Evolutionary conservation across 495 filamentous ascomycete species (phyloP).

Genomic region (Margaritispora aquatica): DNA sequence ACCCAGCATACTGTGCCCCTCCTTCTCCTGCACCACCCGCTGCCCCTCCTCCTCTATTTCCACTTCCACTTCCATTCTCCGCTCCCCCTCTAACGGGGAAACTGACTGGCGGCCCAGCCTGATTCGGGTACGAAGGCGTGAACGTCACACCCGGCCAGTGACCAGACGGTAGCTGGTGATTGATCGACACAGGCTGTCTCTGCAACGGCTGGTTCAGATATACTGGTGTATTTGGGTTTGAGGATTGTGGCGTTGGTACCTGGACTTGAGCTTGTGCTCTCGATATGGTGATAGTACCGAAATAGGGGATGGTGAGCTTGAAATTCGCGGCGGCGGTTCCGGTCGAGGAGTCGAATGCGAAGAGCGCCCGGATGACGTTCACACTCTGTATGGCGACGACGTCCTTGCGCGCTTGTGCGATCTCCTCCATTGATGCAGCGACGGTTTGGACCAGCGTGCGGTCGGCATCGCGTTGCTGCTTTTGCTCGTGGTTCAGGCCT

Average conservation of each 20-base stretch:
- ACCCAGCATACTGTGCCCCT: no score
- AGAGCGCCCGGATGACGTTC: constrained; percentile 34
- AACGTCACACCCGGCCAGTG: neutral
- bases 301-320: constrained; percentile 39
- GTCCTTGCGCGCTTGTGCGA: constrained; percentile 28
- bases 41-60: no score
- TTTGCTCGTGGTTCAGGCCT: constrained; percentile 4
- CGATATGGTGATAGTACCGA: constrained; percentile 39
- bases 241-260: neutral
- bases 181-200: neutral
- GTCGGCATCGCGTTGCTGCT: constrained; percentile 31
- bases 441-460: constrained; percentile 19
- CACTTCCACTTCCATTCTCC: no score
- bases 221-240: neutral
- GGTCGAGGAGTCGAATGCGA: constrained; percentile 26
- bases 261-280: constrained; percentile 23
- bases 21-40: no score
- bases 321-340: constrained; percentile 15
- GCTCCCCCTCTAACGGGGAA: neutral
- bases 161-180: neutral
- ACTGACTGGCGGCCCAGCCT: neutral
- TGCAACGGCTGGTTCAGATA: neutral
- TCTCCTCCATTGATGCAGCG: constrained; percentile 33
- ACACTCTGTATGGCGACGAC: constrained; percentile 34
- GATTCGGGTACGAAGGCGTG: neutral